phyloP scores from a whole-genome alignment of 345 rosid species.

The Bretschneidera sinensis region DNA sequence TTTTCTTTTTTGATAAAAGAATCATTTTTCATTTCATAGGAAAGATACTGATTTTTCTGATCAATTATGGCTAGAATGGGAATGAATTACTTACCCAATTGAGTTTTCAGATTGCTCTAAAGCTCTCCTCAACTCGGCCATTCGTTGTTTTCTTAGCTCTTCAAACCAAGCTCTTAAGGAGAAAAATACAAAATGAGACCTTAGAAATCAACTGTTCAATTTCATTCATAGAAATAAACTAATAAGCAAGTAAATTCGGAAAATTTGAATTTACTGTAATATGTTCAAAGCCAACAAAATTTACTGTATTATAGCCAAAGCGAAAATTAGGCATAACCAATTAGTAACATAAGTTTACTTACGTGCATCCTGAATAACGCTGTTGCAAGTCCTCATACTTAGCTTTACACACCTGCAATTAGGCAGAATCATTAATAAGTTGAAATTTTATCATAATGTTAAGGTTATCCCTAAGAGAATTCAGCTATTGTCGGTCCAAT shows the following conservation, averaged over 20 bases:
- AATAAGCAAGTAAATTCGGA: too few relatives aligned
- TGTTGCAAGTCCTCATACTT: conserved; percentile 67
- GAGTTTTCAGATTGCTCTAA: conserved; percentile 66
- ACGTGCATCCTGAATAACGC: conserved; percentile 68
- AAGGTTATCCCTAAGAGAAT: too few relatives aligned
- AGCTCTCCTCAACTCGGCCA: conserved; percentile 67
- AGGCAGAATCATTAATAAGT: background rate
- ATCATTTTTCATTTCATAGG: background rate
- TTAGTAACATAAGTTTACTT: conserved; percentile 14
- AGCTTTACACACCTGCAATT: conserved; percentile 64
- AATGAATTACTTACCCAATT: conserved; percentile 56
- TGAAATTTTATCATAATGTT: background rate
- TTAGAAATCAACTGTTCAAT: too few relatives aligned
- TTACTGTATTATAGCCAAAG: too few relatives aligned
- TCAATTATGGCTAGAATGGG: background rate
- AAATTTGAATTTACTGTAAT: too few relatives aligned
- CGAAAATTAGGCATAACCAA: background rate
- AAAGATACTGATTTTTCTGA: background rate
- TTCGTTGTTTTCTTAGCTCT: conserved; percentile 74
- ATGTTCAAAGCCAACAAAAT: too few relatives aligned
- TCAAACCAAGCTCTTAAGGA: conserved; percentile 67
- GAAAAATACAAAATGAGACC: conserved; percentile 10
- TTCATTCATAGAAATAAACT: too few relatives aligned
- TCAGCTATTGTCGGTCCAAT: background rate
- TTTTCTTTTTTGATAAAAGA: too few relatives aligned